A percentile compares a stretch with the other conserved stretches of the same genome.
These are phyloP conservation scores for Phytophthora citricola DNA, from an alignment of 352 stramenopile genomes.

Conservation along the genomic window DNA sequence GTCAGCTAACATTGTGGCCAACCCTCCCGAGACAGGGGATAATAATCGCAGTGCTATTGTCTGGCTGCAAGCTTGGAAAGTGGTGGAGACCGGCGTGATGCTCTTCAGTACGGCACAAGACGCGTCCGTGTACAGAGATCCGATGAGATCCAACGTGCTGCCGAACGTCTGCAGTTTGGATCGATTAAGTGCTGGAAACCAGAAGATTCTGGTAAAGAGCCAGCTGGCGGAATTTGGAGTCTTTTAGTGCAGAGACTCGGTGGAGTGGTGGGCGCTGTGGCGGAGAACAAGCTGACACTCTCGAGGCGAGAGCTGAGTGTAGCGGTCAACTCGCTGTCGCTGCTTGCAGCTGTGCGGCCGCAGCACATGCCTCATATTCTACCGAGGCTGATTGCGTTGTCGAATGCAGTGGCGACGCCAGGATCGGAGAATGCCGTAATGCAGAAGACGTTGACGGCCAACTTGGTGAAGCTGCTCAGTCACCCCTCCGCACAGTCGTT, in stretches of 20 bases:
- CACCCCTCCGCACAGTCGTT: conserved; percentile 64
- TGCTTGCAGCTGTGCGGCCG: conserved; percentile 65
- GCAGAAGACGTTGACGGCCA: conserved; percentile 69
- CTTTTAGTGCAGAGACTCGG: conserved; percentile 51
- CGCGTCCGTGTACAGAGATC: conserved; percentile 72
- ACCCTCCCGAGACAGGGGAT: conserved; percentile 38
- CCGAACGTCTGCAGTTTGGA: conserved; percentile 74
- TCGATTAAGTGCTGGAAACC: conserved; percentile 33
- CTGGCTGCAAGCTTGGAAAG: conserved; percentile 68
- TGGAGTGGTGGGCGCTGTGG: conserved; percentile 31
- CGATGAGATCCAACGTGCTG: conserved; percentile 76
- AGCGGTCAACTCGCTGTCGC: conserved; percentile 70
- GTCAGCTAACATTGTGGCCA: conserved; percentile 46
- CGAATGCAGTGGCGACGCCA: conserved; percentile 30
- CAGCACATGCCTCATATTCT: conserved; percentile 67
- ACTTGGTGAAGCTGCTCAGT: conserved; percentile 75
- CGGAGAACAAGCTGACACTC: conserved; percentile 32
- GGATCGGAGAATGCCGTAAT: conserved; percentile 47
- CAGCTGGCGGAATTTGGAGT: conserved; percentile 52
- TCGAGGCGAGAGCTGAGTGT: conserved; percentile 63
- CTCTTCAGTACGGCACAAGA: conserved; percentile 61
- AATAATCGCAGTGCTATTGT: conserved; percentile 64
- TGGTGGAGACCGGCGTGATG: conserved; percentile 60
- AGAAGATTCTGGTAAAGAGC: conserved; percentile 42
- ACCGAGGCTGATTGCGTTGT: conserved; percentile 51